Evolutionary conservation across 1,284 basidiomycete genomes (phyloP), one percentile per base, ranked within the genome.

Genomic region (Chondrostereum purpureum): DNA sequence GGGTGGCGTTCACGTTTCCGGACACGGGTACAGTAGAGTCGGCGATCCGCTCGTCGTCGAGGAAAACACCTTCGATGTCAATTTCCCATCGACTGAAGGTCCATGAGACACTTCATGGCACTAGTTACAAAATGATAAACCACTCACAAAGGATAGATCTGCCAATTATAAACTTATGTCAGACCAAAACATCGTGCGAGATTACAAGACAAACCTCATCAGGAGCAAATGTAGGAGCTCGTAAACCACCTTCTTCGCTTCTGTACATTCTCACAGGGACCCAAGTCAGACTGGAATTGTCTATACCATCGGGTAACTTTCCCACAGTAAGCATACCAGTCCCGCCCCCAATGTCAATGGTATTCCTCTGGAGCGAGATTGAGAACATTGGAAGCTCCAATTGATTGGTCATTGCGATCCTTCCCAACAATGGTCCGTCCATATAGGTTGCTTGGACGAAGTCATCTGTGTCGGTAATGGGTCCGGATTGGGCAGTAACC

Each of bases 311-410:
- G 8, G 70, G 70, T 0, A 70, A 58, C 33, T 63, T 60, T 5
- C 70, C 70, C 31, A 73, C 54, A 12, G 67, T 67, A 13, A 73
- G 58, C 37, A 56, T 54, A 6, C 70, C 70, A n/a, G 59, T 46
- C 36, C 18, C 36, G 18, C 36, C 36, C 17, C 18, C 36, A 11
- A 21, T n/a, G 11, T 41, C 39, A 21, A 41, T 59, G 23, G 61
- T 63, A 53, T 67, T 54, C 12, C 70, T 64, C 53, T 73, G 69
- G 17, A 73, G 55, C 5, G 61, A 61, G 24, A 69, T 61, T 3
- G 64, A 34, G 48, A 75, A 75, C 63, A 77, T 67, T 2, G 75
- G 73, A 43, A 63, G 55, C 39, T 69, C 64, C 20, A 77, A 59
- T 35, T 63, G 55, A 19, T 64, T 66, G 8, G 67, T 63, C 58